Percentiles rank a stretch among this genome's conserved stretches.
Evolutionary conservation across 805 yeast species (phyloP).

Genomic region (Saturnispora besseyi): DNA sequence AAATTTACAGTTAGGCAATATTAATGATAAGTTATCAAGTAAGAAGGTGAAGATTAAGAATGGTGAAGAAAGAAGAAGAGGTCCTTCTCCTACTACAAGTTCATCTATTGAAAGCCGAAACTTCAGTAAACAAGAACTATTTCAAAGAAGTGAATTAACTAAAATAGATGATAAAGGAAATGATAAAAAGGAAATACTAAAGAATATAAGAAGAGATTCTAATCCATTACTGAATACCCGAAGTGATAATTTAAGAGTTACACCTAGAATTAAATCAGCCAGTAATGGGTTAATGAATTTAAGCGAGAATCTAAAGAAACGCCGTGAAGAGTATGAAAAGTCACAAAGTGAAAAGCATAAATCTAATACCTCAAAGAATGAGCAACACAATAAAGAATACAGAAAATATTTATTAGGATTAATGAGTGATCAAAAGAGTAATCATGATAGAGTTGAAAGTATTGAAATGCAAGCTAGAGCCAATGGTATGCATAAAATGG

Average conservation of each 20-base stretch:
- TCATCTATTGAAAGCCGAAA: not conserved
- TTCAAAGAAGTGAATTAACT: not conserved
- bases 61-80: not conserved
- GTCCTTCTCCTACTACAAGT: not conserved
- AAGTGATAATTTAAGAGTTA: not conserved
- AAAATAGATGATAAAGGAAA: not conserved
- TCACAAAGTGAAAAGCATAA: not conserved
- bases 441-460: not conserved
- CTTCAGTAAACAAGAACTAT: not conserved
- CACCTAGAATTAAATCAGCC: not conserved
- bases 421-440: not conserved
- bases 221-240: not conserved
- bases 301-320: not conserved
- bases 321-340: not conserved
- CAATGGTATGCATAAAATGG: not conserved
- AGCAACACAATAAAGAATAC: not conserved
- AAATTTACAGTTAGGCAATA: not conserved
- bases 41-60: not conserved
- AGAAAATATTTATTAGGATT: not conserved
- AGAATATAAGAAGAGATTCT: not conserved
- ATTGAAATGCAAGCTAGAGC: slow-evolving; percentile 1
- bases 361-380: not conserved
- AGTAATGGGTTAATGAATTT: not conserved
- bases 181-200: not conserved
- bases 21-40: not conserved